A percentile compares a stretch with the other conserved stretches of the same genome.
phyloP scores from a whole-genome alignment of 768 basidiomycete species.

The Lentinula edodes region DNA sequence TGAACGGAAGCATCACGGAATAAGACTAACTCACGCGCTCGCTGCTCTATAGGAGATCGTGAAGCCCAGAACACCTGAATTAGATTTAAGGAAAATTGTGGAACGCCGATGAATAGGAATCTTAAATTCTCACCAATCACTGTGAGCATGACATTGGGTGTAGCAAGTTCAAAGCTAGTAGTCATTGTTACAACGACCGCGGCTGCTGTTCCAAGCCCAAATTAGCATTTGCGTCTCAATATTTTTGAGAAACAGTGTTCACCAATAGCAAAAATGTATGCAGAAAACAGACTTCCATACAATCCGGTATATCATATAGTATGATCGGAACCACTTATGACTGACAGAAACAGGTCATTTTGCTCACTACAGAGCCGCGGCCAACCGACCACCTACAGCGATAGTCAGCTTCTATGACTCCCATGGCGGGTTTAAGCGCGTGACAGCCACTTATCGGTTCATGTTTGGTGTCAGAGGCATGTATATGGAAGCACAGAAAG shows the following conservation, averaged over 20 bases:
- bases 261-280: constrained; percentile 57
- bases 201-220: constrained; percentile 19
- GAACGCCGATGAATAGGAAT: background rate
- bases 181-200: constrained; percentile 39
- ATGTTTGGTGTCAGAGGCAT: background rate
- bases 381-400: constrained; percentile 31
- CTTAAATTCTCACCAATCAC: constrained; percentile 40
- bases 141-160: constrained; percentile 55
- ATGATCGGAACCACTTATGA: background rate
- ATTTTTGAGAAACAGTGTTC: background rate
- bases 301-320: constrained; percentile 35
- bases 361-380: constrained; percentile 33
- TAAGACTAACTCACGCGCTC: constrained; percentile 38
- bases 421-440: background rate
- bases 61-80: constrained; percentile 40
- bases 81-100: background rate
- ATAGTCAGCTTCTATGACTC: background rate
- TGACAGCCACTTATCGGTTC: background rate
- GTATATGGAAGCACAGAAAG: background rate
- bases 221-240: background rate
- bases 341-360: background rate
- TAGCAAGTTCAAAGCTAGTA: constrained; percentile 32
- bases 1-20: background rate
- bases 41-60: constrained; percentile 58
- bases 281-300: constrained; percentile 66